These are phyloP conservation scores for Didymella sp. DNA, from an alignment of 2,329 filamentous ascomycete species.

Conservation along the genomic window DNA sequence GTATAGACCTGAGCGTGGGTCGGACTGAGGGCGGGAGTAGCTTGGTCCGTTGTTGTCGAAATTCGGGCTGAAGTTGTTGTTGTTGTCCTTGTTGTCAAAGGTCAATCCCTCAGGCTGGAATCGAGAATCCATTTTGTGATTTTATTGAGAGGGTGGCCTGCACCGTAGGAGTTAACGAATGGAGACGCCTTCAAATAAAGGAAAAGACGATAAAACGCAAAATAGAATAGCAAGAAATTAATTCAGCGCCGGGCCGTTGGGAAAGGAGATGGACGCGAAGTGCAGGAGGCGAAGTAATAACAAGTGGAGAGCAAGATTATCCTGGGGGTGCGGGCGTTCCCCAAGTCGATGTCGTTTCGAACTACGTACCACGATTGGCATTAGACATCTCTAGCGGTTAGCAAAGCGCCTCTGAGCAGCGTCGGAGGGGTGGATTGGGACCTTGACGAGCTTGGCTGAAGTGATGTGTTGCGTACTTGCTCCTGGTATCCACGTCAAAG, in stretches of 20 bases:
- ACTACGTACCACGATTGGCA: conserved; percentile 31
- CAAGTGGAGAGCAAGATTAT: conserved; percentile 28
- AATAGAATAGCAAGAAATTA: conserved; percentile 24
- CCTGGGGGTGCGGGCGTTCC: conserved; percentile 24
- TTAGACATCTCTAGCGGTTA: conserved; percentile 35
- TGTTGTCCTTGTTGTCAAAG: conserved; percentile 33
- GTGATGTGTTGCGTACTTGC: conserved; percentile 41
- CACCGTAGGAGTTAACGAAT: conserved; percentile 35
- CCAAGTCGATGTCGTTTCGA: conserved; percentile 39
- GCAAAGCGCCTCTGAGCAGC: conserved; percentile 27
- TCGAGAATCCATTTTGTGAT: conserved; percentile 40
- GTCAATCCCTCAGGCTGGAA: conserved; percentile 38
- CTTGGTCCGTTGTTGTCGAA: conserved; percentile 23
- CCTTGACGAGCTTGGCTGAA: conserved; percentile 40
- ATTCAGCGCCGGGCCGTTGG: conserved; percentile 36
- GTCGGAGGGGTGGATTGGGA: conserved; percentile 35
- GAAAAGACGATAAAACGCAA: conserved; percentile 23
- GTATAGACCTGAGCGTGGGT: conserved; percentile 24
- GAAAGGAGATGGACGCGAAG: conserved; percentile 25
- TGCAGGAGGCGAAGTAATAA: conserved; percentile 36
- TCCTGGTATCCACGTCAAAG: conserved; percentile 41
- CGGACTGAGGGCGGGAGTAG: conserved; percentile 23
- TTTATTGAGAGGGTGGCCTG: conserved; percentile 41
- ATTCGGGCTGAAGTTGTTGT: conserved; percentile 31
- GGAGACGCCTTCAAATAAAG: conserved; percentile 27